Evolutionary conservation across 306 rosid species (phyloP), one percentile per base, ranked within the genome.

Genomic region (Cicer judaicum): DNA sequence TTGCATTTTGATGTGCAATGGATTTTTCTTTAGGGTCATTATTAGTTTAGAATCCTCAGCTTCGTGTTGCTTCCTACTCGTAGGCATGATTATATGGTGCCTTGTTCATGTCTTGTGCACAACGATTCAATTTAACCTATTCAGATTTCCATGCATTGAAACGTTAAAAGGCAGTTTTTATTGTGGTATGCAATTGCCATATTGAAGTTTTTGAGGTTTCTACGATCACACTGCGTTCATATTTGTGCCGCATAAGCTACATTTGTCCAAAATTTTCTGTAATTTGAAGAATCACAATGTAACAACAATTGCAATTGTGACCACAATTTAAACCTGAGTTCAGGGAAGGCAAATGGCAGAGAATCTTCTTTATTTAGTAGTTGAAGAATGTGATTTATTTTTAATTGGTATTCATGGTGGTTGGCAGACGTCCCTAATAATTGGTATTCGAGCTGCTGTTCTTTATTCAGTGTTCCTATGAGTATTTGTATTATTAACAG

Each of bases 381-480:
- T 53, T 75, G 67, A 52, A 18, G 24, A 21, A 10, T 39, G 10
- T 13, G 13, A n/a, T 11, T 21, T 10, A 49, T 43, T 48, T 81
- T 70, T 24, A 39, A 34, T 24, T 60, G 24, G 41, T 38, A 66
- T 43, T 41, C 34, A 11, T 57, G 44, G 44, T 64, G 38, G 61
- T 56, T 49, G 47, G 14, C 1, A 56, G 29, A 71, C 46, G 15
- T 43, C 60, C 50, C 13, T 10, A 63, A 50, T 63, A 10, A 79
- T 43, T 7, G 50, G 52, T 61, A 72, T 34, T 79, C 6, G 75
- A 18, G 70, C 50, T 8, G 40, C n/a, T 21, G 52, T 63, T 60
- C 55, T 40, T 72, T 12, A 0, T 21, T 47, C 65, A 54, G 41
- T 46, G 8, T 55, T 73, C 40, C 52, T 14, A 13, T 75, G 24